Evolutionary conservation across 495 filamentous ascomycete species (phyloP).

Genomic region (Penicillium daleae): DNA sequence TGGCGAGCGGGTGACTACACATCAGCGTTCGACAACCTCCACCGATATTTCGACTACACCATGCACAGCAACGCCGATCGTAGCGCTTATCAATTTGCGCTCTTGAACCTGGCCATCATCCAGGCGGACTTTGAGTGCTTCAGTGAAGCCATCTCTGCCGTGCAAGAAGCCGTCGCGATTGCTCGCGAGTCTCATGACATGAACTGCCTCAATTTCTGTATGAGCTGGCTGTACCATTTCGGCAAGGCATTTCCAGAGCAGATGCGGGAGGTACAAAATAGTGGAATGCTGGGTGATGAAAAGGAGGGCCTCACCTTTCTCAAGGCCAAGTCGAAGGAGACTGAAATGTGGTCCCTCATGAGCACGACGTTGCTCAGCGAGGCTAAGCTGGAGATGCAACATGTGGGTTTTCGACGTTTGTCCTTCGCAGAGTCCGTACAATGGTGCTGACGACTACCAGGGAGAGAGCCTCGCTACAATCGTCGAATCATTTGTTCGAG

Average conservation of each 20-base stretch:
- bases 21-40: constrained; percentile 85
- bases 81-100: constrained; percentile 92
- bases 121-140: constrained; percentile 96
- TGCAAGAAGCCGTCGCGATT: constrained; percentile 89
- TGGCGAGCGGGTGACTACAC: constrained; percentile 92
- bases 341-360: constrained; percentile 83
- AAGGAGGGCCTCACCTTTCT: constrained; percentile 83
- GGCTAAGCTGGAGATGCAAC: constrained; percentile 74
- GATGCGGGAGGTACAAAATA: constrained; percentile 69
- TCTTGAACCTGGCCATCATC: constrained; percentile 90
- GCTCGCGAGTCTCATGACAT: constrained; percentile 92
- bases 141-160: constrained; percentile 85
- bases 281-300: constrained; percentile 74
- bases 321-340: constrained; percentile 85
- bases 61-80: constrained; percentile 81
- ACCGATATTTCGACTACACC: constrained; percentile 96
- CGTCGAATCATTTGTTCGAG: constrained; percentile 77
- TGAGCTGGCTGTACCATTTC: constrained; percentile 98
- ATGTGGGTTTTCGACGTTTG: constrained; percentile 40
- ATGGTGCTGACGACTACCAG: constrained; percentile 39
- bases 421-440: not conserved
- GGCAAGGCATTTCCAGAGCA: constrained; percentile 80
- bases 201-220: constrained; percentile 89
- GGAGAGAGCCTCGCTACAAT: constrained; percentile 80
- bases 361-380: constrained; percentile 86